Evolutionary conservation across 345 rosid genomes (phyloP).

Genomic region (Eucalyptus erythrocorys): DNA sequence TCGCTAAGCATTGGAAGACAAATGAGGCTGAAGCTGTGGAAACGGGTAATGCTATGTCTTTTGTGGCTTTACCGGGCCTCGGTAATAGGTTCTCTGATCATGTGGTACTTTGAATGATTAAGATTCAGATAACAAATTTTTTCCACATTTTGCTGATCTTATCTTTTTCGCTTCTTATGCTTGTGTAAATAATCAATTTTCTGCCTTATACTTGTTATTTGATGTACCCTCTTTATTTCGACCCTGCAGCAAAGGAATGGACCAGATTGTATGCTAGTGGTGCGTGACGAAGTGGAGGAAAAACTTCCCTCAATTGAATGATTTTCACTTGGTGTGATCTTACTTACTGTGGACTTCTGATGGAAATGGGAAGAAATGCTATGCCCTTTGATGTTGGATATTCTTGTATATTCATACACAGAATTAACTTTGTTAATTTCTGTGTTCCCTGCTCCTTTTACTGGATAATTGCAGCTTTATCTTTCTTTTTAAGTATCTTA

Average conservation of each 20-base stretch:
- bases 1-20: constrained; percentile 60
- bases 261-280: constrained; percentile 91
- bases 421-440: background rate
- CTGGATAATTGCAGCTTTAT: background rate
- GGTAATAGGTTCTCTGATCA: background rate
- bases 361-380: constrained; percentile 1
- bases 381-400: background rate
- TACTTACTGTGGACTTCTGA: constrained; percentile 10
- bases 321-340: constrained; percentile 21
- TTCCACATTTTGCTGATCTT: too few species aligned
- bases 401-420: background rate
- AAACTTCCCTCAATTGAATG: background rate
- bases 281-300: constrained; percentile 27
- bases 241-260: constrained; percentile 91
- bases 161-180: background rate
- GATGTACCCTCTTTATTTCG: background rate
- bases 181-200: background rate
- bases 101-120: background rate
- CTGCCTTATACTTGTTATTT: background rate
- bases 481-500: background rate
- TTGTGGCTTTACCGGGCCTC: background rate
- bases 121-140: background rate
- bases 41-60: constrained; percentile 18
- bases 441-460: background rate
- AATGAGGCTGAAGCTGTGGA: constrained; percentile 55